These are phyloP conservation scores for Quercus berberidifolia DNA, from an alignment of 306 rosid species.

Conservation along the genomic window DNA sequence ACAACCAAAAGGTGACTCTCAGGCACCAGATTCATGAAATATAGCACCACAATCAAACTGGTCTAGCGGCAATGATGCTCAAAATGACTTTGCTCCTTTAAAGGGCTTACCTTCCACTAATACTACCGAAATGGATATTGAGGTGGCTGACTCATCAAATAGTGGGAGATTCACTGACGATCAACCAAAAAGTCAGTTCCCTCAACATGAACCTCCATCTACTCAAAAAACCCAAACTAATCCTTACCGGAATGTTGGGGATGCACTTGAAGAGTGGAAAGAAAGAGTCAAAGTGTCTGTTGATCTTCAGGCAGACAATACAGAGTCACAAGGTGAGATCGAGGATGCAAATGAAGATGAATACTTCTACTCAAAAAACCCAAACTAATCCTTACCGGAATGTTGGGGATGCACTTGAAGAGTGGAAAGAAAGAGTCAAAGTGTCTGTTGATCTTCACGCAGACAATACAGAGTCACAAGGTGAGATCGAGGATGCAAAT, in stretches of 20 bases:
- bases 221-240: conserved; percentile 51
- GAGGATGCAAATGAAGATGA: conserved; percentile 70
- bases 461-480: conserved; percentile 35
- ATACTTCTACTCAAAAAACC: conserved; percentile 48
- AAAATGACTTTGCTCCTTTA: conserved; percentile 43
- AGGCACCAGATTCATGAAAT: conserved; percentile 37
- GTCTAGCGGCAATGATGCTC: conserved; percentile 35
- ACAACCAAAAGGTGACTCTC: conserved; percentile 48
- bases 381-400: conserved; percentile 29
- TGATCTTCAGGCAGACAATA: conserved; percentile 50
- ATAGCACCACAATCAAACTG: conserved; percentile 43
- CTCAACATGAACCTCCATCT: conserved; percentile 39
- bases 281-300: conserved; percentile 32
- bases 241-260: too few relatives aligned
- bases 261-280: too few relatives aligned
- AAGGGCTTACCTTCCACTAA: conserved; percentile 58
- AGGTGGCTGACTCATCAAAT: conserved; percentile 53
- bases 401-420: too few relatives aligned
- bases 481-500: conserved; percentile 55
- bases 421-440: not conserved
- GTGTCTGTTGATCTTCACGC: conserved; percentile 59
- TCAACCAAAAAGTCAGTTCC: conserved; percentile 35
- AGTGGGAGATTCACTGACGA: conserved; percentile 48
- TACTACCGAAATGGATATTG: conserved; percentile 54
- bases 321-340: conserved; percentile 42